Percentiles rank a stretch among this genome's conserved stretches.
phyloP scores from a whole-genome alignment of 2,329 filamentous ascomycete genomes.

The Sporothrix curviconia region DNA sequence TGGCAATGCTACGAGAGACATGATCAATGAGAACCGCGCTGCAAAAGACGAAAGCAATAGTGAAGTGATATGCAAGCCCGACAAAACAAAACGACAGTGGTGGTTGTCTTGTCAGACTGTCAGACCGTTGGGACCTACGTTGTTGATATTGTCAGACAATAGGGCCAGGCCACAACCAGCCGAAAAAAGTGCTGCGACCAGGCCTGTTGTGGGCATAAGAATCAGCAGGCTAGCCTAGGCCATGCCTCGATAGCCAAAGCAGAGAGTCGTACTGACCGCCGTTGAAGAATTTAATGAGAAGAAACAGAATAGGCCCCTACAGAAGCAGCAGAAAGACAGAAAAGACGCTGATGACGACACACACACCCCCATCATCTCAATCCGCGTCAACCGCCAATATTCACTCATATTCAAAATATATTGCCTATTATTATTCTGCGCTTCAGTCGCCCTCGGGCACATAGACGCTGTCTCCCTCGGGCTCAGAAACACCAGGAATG shows the following conservation, averaged over 20 bases:
- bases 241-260: no score
- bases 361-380: no score
- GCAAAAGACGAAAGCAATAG: no score
- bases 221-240: constrained; percentile 4
- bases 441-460: no score
- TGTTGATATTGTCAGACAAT: neutral
- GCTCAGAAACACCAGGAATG: no score
- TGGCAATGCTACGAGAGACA: no score
- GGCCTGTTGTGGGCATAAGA: constrained; percentile 1
- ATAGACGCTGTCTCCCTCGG: no score
- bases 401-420: no score
- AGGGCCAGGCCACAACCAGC: neutral
- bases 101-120: neutral
- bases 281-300: neutral
- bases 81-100: neutral
- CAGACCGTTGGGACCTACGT: constrained; percentile 1
- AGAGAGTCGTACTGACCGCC: neutral
- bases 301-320: neutral
- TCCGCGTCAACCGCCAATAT: no score
- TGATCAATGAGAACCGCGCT: no score
- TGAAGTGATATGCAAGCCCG: no score
- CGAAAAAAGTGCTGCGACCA: neutral
- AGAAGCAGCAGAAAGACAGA: neutral
- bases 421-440: no score
- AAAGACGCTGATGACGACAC: neutral